phyloP scores from a whole-genome alignment of 78 protist species.

The Emiliania huxleyi region DNA sequence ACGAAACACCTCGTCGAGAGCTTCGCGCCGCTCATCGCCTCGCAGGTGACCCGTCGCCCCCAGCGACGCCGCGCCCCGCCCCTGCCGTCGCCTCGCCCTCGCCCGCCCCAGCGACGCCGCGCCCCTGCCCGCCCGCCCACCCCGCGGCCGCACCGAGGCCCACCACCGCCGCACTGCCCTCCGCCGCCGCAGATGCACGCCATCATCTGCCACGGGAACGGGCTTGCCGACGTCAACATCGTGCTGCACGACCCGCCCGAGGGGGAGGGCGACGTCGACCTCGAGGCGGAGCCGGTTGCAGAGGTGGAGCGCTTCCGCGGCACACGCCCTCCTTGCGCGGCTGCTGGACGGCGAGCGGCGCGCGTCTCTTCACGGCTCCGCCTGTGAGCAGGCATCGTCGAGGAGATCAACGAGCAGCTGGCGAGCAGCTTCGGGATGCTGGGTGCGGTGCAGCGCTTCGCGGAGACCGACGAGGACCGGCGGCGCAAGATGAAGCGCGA shows the following conservation, averaged over 20 bases:
- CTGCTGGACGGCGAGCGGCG: no score
- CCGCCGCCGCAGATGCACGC: neutral
- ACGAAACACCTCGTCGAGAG: neutral
- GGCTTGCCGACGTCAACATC: neutral
- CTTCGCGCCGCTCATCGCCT: neutral
- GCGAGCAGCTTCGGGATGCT: neutral
- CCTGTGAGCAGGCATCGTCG: neutral
- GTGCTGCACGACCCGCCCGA: neutral
- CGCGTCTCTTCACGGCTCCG: neutral
- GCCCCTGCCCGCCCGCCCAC: no score
- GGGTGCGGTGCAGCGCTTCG: neutral
- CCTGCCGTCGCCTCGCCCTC: no score
- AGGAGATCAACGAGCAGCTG: neutral
- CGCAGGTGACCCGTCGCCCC: no score
- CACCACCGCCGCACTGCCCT: no score
- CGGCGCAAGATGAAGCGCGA: neutral
- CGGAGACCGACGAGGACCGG: neutral
- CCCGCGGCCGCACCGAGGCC: no score
- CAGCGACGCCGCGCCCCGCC: no score
- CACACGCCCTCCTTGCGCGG: no score
- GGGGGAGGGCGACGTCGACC: no score
- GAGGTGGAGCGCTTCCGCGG: no score
- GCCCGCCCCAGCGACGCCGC: no score
- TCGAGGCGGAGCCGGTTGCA: no score
- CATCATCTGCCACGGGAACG: neutral